A percentile compares a stretch with the other conserved stretches of the same genome.
Evolutionary conservation across 345 rosid genomes (phyloP).

Genomic region (Euphorbia lathyris): DNA sequence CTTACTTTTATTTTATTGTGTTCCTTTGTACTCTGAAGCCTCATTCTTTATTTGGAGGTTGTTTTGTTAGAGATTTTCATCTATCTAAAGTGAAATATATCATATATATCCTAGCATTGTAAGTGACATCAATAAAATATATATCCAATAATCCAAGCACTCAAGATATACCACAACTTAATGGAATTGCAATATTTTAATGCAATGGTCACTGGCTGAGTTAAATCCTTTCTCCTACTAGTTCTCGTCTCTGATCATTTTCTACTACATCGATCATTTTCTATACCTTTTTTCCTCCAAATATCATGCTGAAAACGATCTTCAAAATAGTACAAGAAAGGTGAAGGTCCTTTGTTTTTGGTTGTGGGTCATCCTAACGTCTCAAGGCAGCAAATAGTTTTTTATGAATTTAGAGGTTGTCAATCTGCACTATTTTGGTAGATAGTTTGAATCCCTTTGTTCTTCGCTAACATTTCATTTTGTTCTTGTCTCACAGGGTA

Average conservation of each 20-base stretch:
- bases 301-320: neutral
- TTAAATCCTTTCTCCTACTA: neutral
- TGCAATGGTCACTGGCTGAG: neutral
- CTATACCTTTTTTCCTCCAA: neutral
- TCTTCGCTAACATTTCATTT: neutral
- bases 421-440: neutral
- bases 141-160: neutral
- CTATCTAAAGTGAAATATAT: neutral
- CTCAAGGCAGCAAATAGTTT: neutral
- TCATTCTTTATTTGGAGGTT: slow-evolving; percentile 2
- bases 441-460: neutral
- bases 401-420: neutral
- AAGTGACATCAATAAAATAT: neutral
- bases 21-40: slow-evolving; percentile 1
- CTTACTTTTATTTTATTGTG: neutral
- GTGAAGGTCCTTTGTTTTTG: neutral
- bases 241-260: neutral
- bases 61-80: neutral
- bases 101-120: neutral
- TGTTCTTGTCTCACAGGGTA: slow-evolving; percentile 56
- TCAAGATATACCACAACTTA: neutral
- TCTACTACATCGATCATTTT: neutral
- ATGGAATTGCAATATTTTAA: neutral
- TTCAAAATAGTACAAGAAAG: neutral
- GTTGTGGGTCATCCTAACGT: neutral